Percentiles rank a stretch among this genome's conserved stretches.
Evolutionary conservation across 148 eudicot species (phyloP).

Genomic region (Rhododendron mucronatum): DNA sequence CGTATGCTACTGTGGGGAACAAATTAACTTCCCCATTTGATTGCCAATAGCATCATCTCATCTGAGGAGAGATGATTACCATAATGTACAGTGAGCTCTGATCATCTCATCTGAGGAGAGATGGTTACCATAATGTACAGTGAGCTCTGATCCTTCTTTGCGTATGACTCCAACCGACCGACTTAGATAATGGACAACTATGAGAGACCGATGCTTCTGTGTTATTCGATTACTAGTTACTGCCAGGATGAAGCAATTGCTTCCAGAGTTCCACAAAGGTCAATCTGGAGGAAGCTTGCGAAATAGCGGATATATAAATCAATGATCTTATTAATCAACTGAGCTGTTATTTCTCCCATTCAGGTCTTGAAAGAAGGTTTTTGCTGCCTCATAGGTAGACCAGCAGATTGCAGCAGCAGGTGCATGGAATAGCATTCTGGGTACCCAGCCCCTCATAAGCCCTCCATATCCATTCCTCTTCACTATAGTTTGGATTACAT

Average conservation of each 20-base stretch:
- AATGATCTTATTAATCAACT: slow-evolving; percentile 14
- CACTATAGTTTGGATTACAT: slow-evolving; percentile 29
- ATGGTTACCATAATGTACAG: background rate
- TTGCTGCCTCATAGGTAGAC: slow-evolving; percentile 53
- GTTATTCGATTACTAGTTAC: slow-evolving; percentile 9
- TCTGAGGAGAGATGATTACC: background rate
- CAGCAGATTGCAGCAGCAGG: slow-evolving; percentile 61
- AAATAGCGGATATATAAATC: no score
- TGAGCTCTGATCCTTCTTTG: background rate
- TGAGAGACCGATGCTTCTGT: slow-evolving; percentile 9
- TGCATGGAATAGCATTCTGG: slow-evolving; percentile 54
- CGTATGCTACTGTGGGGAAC: background rate
- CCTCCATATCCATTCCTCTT: slow-evolving; percentile 43
- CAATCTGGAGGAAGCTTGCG: background rate
- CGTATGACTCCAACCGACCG: background rate
- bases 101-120: background rate
- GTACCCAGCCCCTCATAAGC: slow-evolving; percentile 49
- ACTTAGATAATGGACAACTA: slow-evolving; percentile 8
- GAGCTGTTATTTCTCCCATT: slow-evolving; percentile 26
- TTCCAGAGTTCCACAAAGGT: background rate
- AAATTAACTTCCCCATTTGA: background rate
- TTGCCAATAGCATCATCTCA: background rate
- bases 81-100: background rate
- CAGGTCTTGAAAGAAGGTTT: slow-evolving; percentile 34
- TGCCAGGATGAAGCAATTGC: background rate